A percentile compares a stretch with the other conserved stretches of the same genome.
Conservation (phyloP, 768 basidiomycete species). For the Termitomyces sp. region DNA sequence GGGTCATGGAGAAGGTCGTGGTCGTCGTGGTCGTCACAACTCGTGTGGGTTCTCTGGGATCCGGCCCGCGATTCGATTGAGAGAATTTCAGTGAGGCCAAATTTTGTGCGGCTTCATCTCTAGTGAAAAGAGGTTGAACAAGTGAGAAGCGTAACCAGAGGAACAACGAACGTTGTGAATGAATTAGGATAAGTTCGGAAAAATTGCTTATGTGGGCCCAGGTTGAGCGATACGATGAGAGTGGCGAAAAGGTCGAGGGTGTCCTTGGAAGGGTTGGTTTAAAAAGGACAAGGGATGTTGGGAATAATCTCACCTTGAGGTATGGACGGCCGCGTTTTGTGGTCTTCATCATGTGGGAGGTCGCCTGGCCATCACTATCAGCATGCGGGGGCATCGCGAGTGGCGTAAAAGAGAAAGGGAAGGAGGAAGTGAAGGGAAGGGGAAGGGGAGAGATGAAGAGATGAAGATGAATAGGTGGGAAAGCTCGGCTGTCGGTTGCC, state of each 20-base stretch:
- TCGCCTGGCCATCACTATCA: conserved; percentile 46
- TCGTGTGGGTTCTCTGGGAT: conserved; percentile 95
- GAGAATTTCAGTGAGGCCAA: conserved; percentile 96
- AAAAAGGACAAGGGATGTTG: conserved; percentile 3
- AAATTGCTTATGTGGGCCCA: conserved; percentile 89
- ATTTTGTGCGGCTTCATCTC: conserved; percentile 93
- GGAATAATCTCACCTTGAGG: conserved; percentile 60
- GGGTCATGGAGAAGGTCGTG: conserved; percentile 98
- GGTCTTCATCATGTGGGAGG: conserved; percentile 98
- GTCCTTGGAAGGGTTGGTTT: conserved; percentile 51
- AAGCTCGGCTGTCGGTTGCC: conserved; percentile 35
- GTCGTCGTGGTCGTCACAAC: conserved; percentile 99
- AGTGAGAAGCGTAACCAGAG: conserved; percentile 9
- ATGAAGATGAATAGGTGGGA: conserved; percentile 27
- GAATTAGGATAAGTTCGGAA: conserved; percentile 93
- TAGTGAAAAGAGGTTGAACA: conserved; percentile 24
- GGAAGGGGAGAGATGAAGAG: conserved; percentile 20
- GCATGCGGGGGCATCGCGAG: conserved; percentile 30
- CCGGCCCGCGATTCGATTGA: conserved; percentile 96
- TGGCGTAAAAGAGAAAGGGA: conserved; percentile 19
- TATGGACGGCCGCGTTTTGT: conserved; percentile 93
- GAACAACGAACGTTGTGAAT: conserved; percentile 80
- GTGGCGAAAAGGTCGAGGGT: conserved; percentile 98
- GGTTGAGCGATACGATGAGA: conserved; percentile 86
- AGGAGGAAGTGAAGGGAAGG: conserved; percentile 12